phyloP scores from a whole-genome alignment of 371 early-diverging fungal genomes.

The Sporodiniella umbellata region DNA sequence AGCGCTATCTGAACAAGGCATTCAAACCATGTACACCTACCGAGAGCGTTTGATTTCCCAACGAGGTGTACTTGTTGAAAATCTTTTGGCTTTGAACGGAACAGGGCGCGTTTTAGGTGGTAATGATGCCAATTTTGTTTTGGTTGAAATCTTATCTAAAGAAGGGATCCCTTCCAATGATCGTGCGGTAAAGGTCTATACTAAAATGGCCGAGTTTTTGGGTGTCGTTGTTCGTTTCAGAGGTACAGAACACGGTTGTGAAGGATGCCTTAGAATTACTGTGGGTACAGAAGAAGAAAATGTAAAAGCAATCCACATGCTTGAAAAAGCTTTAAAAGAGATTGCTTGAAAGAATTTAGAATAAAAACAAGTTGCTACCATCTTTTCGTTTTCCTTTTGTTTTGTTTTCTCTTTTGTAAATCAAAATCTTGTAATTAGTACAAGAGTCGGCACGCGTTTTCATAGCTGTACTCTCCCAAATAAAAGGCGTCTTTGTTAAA shows the following conservation, averaged over 20 bases:
- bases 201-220: conserved; percentile 73
- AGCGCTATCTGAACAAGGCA: conserved; percentile 73
- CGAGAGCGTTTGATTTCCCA: conserved; percentile 57
- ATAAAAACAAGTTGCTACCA: too few species aligned
- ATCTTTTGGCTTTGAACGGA: conserved; percentile 51
- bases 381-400: too few species aligned
- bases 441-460: too few species aligned
- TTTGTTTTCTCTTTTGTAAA: too few species aligned
- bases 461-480: too few species aligned
- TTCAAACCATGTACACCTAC: conserved; percentile 66
- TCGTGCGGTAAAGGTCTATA: conserved; percentile 74
- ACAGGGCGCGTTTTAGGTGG: conserved; percentile 76
- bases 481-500: too few species aligned
- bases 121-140: conserved; percentile 93
- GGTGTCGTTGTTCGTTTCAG: conserved; percentile 93
- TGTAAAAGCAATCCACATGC: conserved; percentile 36
- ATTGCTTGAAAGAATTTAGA: conserved; percentile 8
- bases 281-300: conserved; percentile 91
- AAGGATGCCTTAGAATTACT: conserved; percentile 90
- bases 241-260: conserved; percentile 89
- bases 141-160: conserved; percentile 72
- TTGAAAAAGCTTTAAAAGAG: conserved; percentile 41
- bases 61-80: conserved; percentile 59
- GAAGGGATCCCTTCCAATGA: conserved; percentile 62
- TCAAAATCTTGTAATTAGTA: too few species aligned